Evolutionary conservation across 2,329 filamentous ascomycete genomes (phyloP), one percentile per base, ranked within the genome.

Genomic region (Colletotrichum tamarilloi): DNA sequence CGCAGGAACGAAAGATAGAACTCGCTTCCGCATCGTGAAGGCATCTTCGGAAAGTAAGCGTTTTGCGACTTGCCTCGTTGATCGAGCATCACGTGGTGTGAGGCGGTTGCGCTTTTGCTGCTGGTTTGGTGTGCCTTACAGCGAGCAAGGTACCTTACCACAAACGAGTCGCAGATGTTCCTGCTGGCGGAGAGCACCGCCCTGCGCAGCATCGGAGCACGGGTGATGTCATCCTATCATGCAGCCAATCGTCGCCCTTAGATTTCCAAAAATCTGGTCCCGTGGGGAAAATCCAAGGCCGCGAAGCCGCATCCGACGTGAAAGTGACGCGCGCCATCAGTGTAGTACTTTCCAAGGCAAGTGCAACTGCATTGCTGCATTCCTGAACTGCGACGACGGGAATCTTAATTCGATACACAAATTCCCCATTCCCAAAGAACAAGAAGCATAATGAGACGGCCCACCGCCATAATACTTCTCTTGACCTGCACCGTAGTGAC

Each of bases 371-470:
- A 11, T 49, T n/a, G 42, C 58, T 63, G 53, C 35, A 19, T 32
- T 59, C 53, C 56, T 62, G 7, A 52, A 42, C 30, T 57, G 32
- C 52, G 46, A 46, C 8, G 11, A 4, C 52, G 19, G 46, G 26
- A 52, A 28, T 26, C 19, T 24, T 67, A 30, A 52, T 62, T 62
- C 42, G 56, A 57, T 56, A 30, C 19, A 49, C 30, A 42, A 12
- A 30, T 32, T 19, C 38, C 30, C 16, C 19, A n/a, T 14, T 26
- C n/a, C 46, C 46, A 24, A 42, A 38, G 26, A 49, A 46, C 32
- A 65, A 49, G 38, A 60, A 66, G 58, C 68, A 73, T 53, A 52
- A 76, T 70, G 68, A 76, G 68, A 62, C 52, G 69, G 58, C 63
- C 65, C 32, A n/a, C 63, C n/a, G 52, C 73, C 5, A 46, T 75